These are phyloP conservation scores for Flaveria ramosissima DNA, from an alignment of 129 eudicot genomes.

Conservation along the genomic window DNA sequence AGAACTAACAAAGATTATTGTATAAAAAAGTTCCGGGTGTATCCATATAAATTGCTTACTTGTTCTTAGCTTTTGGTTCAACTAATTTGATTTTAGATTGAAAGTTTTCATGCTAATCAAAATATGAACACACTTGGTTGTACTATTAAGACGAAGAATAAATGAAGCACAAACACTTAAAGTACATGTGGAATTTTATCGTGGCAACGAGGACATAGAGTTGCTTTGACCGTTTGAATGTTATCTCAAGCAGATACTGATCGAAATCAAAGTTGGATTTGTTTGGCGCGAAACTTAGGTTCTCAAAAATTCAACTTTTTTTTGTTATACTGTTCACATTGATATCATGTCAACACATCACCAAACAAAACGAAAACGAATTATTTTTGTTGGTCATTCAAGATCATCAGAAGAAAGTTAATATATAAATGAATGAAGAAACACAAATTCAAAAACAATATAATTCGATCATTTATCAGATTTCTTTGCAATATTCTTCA, in stretches of 20 bases:
- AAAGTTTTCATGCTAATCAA: neutral
- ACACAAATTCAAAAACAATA: slow-evolving; percentile 3
- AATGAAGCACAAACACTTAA: too few species aligned
- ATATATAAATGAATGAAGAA: slow-evolving; percentile 6
- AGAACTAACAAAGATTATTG: too few species aligned
- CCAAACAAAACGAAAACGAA: neutral
- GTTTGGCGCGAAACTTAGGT: too few species aligned
- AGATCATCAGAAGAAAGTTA: slow-evolving; percentile 3
- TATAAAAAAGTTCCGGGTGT: too few species aligned
- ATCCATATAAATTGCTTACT: too few species aligned
- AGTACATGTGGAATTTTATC: too few species aligned
- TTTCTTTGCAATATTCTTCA: slow-evolving; percentile 47
- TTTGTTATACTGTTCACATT: too few species aligned
- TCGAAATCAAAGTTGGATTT: too few species aligned
- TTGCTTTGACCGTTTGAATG: too few species aligned
- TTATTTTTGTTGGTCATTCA: neutral
- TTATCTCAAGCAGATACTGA: too few species aligned
- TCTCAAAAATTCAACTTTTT: too few species aligned
- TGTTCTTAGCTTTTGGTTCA: neutral
- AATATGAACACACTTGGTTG: neutral
- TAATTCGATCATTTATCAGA: slow-evolving; percentile 32
- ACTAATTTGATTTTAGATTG: neutral
- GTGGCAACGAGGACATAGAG: too few species aligned
- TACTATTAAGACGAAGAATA: neutral
- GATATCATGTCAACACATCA: neutral